Conservation (phyloP, 2,329 filamentous ascomycete species). For the Botrytis cinerea region DNA sequence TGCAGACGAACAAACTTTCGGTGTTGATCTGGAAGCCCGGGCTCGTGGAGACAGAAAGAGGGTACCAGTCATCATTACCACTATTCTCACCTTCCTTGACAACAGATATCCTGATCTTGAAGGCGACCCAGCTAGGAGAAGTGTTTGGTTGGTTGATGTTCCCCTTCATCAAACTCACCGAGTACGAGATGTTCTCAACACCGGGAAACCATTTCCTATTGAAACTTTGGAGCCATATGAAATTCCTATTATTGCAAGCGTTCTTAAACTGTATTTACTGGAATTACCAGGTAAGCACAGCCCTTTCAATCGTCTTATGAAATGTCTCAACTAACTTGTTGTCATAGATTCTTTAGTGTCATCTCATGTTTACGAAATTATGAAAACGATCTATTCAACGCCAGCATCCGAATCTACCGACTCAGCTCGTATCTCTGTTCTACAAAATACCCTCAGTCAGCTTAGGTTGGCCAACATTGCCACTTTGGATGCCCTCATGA, state of each 20-base stretch:
- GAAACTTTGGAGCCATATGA: slow-evolving; percentile 86
- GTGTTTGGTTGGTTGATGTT: slow-evolving; percentile 93
- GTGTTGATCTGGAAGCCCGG: slow-evolving; percentile 93
- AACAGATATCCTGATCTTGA: slow-evolving; percentile 97
- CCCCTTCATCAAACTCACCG: slow-evolving; percentile 82
- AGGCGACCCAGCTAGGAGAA: slow-evolving; percentile 87
- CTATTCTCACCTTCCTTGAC: slow-evolving; percentile 91
- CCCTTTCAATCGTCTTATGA: background rate
- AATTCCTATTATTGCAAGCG: slow-evolving; percentile 88
- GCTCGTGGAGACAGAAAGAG: slow-evolving; percentile 93
- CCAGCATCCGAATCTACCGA: slow-evolving; percentile 76
- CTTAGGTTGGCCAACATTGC: slow-evolving; percentile 96
- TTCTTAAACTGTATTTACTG: slow-evolving; percentile 90
- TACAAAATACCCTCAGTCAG: slow-evolving; percentile 94
- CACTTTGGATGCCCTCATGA: slow-evolving; percentile 96
- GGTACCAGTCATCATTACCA: slow-evolving; percentile 88
- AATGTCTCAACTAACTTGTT: slow-evolving; percentile 30
- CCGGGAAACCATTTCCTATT: slow-evolving; percentile 75
- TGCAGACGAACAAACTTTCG: slow-evolving; percentile 96
- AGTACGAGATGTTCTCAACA: slow-evolving; percentile 80
- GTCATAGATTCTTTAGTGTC: slow-evolving; percentile 89
- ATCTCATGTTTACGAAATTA: slow-evolving; percentile 97
- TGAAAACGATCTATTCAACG: slow-evolving; percentile 93
- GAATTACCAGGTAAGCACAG: slow-evolving; percentile 79
- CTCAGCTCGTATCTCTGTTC: slow-evolving; percentile 78